Percentiles rank a stretch among this genome's conserved stretches.
Conservation (phyloP, 768 basidiomycete species). For the Psilocybe cubensis region DNA sequence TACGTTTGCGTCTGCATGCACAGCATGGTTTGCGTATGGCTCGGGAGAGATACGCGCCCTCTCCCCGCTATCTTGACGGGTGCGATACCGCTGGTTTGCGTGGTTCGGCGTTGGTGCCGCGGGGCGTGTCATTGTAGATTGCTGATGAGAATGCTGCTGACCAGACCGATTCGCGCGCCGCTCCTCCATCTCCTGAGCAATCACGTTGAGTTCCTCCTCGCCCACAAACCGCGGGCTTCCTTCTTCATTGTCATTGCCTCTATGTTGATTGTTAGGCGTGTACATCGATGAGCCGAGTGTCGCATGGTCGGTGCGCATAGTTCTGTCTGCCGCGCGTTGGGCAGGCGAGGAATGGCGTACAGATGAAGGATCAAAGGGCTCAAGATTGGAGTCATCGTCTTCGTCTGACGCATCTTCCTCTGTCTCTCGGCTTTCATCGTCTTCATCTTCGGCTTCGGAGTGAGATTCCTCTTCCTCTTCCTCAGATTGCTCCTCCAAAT, state of each 20-base stretch:
- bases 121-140: conserved; percentile 28
- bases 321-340: conserved; percentile 40
- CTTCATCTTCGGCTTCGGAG: conserved; percentile 30
- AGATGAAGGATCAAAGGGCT: conserved; percentile 38
- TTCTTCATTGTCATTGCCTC: not conserved
- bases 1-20: too few species aligned
- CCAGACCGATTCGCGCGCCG: conserved; percentile 52
- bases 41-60: too few species aligned
- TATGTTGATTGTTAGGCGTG: conserved; percentile 22
- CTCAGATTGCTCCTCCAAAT: conserved; percentile 28
- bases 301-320: conserved; percentile 57
- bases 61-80: too few species aligned
- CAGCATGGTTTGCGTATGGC: too few species aligned
- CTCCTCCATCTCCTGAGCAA: conserved; percentile 69
- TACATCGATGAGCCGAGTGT: conserved; percentile 47
- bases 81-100: conserved; percentile 24
- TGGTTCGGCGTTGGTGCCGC: conserved; percentile 40
- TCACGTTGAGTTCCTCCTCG: conserved; percentile 61
- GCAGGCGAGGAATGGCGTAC: conserved; percentile 18
- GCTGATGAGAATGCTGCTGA: too few species aligned
- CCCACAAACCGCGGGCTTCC: conserved; percentile 45
- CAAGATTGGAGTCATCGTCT: too few species aligned
- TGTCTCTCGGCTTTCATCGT: conserved; percentile 29
- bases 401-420: too few species aligned
- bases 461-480: conserved; percentile 26